phyloP scores from a whole-genome alignment of 2,329 filamentous ascomycete species.

The Corynespora cassiicola region DNA sequence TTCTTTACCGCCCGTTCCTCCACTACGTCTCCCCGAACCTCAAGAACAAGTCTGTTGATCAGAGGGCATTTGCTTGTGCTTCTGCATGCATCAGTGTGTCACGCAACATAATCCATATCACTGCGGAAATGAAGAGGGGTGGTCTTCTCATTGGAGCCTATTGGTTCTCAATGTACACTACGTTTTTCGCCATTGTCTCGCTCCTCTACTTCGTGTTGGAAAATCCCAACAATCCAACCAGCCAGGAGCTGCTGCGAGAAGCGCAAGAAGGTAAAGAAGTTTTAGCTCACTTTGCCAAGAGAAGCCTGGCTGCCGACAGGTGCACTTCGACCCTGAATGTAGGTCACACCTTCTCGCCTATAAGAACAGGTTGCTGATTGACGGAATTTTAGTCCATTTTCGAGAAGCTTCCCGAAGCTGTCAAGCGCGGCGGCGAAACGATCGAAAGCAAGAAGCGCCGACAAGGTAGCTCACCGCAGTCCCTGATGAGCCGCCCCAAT shows the following conservation, averaged over 20 bases:
- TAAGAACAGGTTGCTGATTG: slow-evolving; percentile 14
- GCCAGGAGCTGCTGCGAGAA: slow-evolving; percentile 82
- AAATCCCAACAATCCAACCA: slow-evolving; percentile 76
- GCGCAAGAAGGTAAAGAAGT: slow-evolving; percentile 85
- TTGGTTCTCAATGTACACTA: slow-evolving; percentile 87
- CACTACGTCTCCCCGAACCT: slow-evolving; percentile 76
- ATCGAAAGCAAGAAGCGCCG: slow-evolving; percentile 44
- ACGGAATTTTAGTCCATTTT: slow-evolving; percentile 70
- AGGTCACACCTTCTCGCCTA: slow-evolving; percentile 40
- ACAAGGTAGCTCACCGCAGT: slow-evolving; percentile 44
- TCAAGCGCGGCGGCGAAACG: slow-evolving; percentile 57
- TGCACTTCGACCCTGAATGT: slow-evolving; percentile 81
- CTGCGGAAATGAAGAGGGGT: slow-evolving; percentile 76
- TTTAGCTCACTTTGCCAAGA: slow-evolving; percentile 77
- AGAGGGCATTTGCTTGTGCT: slow-evolving; percentile 78
- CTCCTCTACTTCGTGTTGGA: slow-evolving; percentile 81
- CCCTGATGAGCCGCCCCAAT: slow-evolving; percentile 29
- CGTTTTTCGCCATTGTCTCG: slow-evolving; percentile 81
- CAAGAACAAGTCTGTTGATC: slow-evolving; percentile 64
- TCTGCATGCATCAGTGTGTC: slow-evolving; percentile 71
- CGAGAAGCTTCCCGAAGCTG: slow-evolving; percentile 77
- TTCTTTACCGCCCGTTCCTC: slow-evolving; percentile 82
- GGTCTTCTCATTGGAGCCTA: slow-evolving; percentile 80
- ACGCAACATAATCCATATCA: slow-evolving; percentile 80
- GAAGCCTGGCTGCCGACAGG: slow-evolving; percentile 87